phyloP scores from a whole-genome alignment of 768 basidiomycete species.

The Trametes maxima region DNA sequence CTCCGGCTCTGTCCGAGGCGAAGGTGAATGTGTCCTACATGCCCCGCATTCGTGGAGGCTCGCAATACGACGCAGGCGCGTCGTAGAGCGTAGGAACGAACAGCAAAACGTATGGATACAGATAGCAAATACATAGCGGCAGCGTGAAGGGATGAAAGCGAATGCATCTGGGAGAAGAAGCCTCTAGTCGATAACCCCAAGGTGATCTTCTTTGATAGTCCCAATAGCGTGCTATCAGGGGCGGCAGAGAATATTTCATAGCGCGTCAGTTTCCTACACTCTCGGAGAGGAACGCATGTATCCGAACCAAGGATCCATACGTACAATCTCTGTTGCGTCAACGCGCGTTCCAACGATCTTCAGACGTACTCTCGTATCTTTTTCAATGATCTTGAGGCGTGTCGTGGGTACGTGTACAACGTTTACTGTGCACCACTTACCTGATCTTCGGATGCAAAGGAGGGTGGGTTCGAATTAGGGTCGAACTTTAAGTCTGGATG shows the following conservation, averaged over 20 bases:
- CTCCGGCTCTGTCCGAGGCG: too few species aligned
- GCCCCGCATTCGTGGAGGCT: too few species aligned
- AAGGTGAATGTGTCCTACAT: too few species aligned
- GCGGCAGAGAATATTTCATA: background rate
- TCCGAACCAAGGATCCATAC: slow-evolving; percentile 34
- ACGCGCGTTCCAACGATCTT: slow-evolving; percentile 99
- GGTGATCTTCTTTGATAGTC: slow-evolving; percentile 96
- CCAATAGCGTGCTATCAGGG: slow-evolving; percentile 86
- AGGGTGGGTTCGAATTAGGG: slow-evolving; percentile 95
- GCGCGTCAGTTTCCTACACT: background rate
- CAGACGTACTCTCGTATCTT: slow-evolving; percentile 87
- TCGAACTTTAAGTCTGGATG: slow-evolving; percentile 95
- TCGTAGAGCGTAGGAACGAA: background rate
- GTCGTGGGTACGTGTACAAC: slow-evolving; percentile 6
- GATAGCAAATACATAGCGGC: slow-evolving; percentile 24
- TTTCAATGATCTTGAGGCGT: slow-evolving; percentile 79
- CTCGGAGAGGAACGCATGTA: background rate
- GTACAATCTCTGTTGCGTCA: slow-evolving; percentile 95
- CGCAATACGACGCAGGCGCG: background rate
- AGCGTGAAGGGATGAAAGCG: background rate
- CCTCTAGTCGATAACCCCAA: slow-evolving; percentile 82
- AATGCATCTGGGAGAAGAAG: background rate
- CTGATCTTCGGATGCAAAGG: slow-evolving; percentile 90
- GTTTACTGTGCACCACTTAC: slow-evolving; percentile 38
- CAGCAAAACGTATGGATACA: slow-evolving; percentile 21